Percentiles rank a stretch among this genome's conserved stretches.
These are phyloP conservation scores for Begonia loranthoides DNA, from an alignment of 306 rosid species.

Conservation along the genomic window DNA sequence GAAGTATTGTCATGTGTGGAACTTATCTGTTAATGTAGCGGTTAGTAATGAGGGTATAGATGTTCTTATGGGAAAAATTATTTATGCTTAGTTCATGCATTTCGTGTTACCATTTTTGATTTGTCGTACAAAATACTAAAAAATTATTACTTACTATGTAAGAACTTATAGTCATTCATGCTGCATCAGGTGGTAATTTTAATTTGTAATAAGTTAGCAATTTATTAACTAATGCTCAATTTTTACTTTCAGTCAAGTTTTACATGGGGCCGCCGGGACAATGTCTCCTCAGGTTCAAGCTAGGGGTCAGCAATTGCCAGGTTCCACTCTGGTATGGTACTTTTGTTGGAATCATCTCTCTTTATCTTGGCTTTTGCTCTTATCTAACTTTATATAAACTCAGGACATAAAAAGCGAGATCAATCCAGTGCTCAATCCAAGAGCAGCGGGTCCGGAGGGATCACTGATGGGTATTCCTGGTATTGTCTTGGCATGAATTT, in stretches of 20 bases:
- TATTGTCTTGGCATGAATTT: constrained; percentile 16
- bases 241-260: constrained; percentile 66
- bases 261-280: constrained; percentile 77
- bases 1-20: too few relatives aligned
- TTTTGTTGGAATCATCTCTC: constrained; percentile 10
- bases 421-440: constrained; percentile 73
- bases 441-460: constrained; percentile 88
- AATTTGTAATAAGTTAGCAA: too few relatives aligned
- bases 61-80: too few relatives aligned
- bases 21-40: too few relatives aligned
- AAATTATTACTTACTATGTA: too few relatives aligned
- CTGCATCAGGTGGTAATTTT: too few relatives aligned
- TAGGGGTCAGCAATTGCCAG: constrained; percentile 75
- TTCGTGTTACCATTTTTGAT: too few relatives aligned
- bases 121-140: too few relatives aligned
- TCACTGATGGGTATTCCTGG: constrained; percentile 85
- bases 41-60: too few relatives aligned
- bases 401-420: constrained; percentile 94
- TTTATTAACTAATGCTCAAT: not conserved
- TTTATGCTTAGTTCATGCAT: too few relatives aligned
- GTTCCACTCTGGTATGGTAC: constrained; percentile 61
- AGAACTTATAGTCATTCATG: too few relatives aligned
- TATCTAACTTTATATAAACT: constrained; percentile 12
- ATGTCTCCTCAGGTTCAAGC: constrained; percentile 95
- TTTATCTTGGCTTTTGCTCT: constrained; percentile 9